A percentile compares a stretch with the other conserved stretches of the same genome.
Evolutionary conservation across 805 yeast genomes (phyloP).

Genomic region (Wickerhamomyces sydowiorum): DNA sequence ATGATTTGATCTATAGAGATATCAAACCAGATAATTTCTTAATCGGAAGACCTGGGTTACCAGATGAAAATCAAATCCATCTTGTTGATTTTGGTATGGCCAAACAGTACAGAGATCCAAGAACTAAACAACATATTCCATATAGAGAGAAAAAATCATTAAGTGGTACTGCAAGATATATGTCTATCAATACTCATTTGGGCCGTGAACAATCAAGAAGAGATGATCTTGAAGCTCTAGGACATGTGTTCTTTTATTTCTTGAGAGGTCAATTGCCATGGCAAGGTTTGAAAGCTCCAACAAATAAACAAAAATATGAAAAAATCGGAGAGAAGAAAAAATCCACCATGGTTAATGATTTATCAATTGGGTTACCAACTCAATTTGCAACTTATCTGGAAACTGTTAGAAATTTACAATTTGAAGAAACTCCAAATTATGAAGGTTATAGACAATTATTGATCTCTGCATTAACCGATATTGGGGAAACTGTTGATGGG

Average conservation of each 20-base stretch:
- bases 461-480: slow-evolving; percentile 50
- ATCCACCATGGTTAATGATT: slow-evolving; percentile 55
- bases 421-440: slow-evolving; percentile 79
- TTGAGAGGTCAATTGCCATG: slow-evolving; percentile 77
- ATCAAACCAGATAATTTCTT: slow-evolving; percentile 81
- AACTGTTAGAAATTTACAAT: slow-evolving; percentile 61
- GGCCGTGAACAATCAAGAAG: slow-evolving; percentile 81
- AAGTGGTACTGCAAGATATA: slow-evolving; percentile 82
- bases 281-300: slow-evolving; percentile 88
- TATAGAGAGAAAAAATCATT: slow-evolving; percentile 75
- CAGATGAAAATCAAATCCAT: slow-evolving; percentile 63
- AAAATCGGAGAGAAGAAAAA: slow-evolving; percentile 80
- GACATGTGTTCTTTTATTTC: slow-evolving; percentile 78
- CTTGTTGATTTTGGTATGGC: slow-evolving; percentile 87
- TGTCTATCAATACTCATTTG: slow-evolving; percentile 84
- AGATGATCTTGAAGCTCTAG: slow-evolving; percentile 77
- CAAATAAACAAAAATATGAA: slow-evolving; percentile 78
- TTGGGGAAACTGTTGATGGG: slow-evolving; percentile 58
- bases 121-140: slow-evolving; percentile 76
- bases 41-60: slow-evolving; percentile 55
- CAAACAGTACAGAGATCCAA: slow-evolving; percentile 75
- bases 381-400: slow-evolving; percentile 72
- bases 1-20: slow-evolving; percentile 73
- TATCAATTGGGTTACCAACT: slow-evolving; percentile 58
- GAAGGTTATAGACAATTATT: slow-evolving; percentile 57